These are phyloP conservation scores for Mortierella sp. DNA, from an alignment of 371 early-diverging fungal species.

Conservation along the genomic window DNA sequence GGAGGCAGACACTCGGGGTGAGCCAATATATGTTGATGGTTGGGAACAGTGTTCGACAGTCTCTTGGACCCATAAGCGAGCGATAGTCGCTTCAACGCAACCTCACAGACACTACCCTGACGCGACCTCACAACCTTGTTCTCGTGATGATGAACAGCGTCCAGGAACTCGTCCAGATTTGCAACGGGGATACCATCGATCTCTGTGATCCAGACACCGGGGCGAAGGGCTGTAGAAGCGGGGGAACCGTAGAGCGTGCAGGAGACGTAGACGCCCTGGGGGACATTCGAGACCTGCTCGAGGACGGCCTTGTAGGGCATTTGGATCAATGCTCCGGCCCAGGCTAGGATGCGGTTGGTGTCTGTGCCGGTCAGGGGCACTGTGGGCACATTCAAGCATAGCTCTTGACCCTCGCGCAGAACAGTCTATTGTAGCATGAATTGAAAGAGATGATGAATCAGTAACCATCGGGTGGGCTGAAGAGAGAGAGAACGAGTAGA, in stretches of 20 bases:
- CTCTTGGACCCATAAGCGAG: constrained; percentile 23
- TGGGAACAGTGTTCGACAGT: constrained; percentile 21
- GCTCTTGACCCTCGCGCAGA: constrained; percentile 70
- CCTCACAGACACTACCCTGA: constrained; percentile 49
- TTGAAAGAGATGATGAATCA: neutral
- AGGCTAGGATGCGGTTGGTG: constrained; percentile 76
- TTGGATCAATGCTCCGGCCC: constrained; percentile 91
- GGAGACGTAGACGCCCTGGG: constrained; percentile 82
- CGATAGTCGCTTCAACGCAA: constrained; percentile 46
- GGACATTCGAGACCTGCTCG: constrained; percentile 82
- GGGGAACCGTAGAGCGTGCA: constrained; percentile 82
- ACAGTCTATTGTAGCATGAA: constrained; percentile 58
- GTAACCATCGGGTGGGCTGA: neutral
- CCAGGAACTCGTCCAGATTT: constrained; percentile 65
- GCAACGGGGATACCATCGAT: constrained; percentile 65
- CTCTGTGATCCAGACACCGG: constrained; percentile 77
- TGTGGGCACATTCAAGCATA: constrained; percentile 68
- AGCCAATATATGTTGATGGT: constrained; percentile 15
- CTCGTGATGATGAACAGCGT: constrained; percentile 65
- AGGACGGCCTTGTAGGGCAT: constrained; percentile 86
- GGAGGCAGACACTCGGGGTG: constrained; percentile 8
- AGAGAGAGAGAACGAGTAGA: neutral
- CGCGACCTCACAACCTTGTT: constrained; percentile 49
- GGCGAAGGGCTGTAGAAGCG: constrained; percentile 70
- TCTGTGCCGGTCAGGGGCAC: constrained; percentile 66